phyloP scores from a whole-genome alignment of 116 monocot genomes.

The Dioscorea cayenensis region DNA sequence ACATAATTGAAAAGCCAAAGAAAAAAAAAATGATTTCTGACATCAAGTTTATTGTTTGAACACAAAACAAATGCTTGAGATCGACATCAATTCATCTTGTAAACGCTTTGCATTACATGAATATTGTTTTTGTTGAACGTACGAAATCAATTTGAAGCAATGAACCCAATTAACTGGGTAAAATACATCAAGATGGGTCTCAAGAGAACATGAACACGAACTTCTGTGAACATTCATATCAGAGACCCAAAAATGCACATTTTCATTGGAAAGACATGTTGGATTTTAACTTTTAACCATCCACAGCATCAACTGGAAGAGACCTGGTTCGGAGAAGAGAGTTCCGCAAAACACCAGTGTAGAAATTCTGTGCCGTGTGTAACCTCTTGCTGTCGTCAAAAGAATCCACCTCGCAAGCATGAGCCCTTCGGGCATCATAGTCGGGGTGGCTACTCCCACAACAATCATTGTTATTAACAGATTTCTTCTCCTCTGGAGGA shows the following conservation, averaged over 20 bases:
- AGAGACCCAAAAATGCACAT: not conserved
- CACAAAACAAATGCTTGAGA: not conserved
- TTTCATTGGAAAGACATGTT: not conserved
- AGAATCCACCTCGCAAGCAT: constrained; percentile 11
- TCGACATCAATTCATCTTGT: not conserved
- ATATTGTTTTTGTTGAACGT: not conserved
- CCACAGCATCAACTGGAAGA: constrained; percentile 43
- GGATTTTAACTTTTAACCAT: constrained; percentile 13
- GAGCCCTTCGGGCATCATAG: constrained; percentile 18
- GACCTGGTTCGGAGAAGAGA: constrained; percentile 44
- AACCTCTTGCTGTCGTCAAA: constrained; percentile 6
- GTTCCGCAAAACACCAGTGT: constrained; percentile 13
- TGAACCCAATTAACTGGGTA: too few species aligned
- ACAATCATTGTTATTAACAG: not conserved
- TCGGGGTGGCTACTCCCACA: constrained; percentile 5
- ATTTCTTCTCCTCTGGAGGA: not conserved
- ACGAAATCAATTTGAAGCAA: too few species aligned
- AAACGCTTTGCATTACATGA: not conserved
- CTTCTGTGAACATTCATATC: too few species aligned
- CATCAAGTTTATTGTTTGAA: too few species aligned
- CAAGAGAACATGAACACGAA: too few species aligned
- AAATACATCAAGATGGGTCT: too few species aligned
- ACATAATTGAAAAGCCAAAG: too few species aligned
- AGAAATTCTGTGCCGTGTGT: constrained; percentile 27
- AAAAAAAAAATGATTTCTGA: too few species aligned